phyloP scores from a whole-genome alignment of 2,329 filamentous ascomycete genomes.

The Exophiala spinifera region DNA sequence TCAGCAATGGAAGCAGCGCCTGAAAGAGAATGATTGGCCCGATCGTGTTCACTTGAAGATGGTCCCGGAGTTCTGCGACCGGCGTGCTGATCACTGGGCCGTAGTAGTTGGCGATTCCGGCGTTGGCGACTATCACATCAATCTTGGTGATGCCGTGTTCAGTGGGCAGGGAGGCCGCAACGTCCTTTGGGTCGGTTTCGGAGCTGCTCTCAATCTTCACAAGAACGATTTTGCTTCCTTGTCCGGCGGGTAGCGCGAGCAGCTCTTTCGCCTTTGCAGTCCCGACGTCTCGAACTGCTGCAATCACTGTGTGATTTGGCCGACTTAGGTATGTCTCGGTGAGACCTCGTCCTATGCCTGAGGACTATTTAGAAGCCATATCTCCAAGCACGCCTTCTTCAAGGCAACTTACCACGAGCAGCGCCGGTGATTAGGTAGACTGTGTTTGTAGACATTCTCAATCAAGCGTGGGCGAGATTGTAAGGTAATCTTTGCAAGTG shows the following conservation, averaged over 20 bases:
- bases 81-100: conserved; percentile 19
- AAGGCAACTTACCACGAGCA: too few relatives aligned
- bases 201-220: conserved; percentile 28
- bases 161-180: conserved; percentile 33
- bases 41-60: conserved; percentile 36
- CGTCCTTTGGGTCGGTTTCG: conserved; percentile 34
- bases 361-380: too few relatives aligned
- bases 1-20: conserved; percentile 42
- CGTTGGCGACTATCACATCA: conserved; percentile 54
- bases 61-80: conserved; percentile 27
- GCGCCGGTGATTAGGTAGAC: too few relatives aligned
- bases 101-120: conserved; percentile 33
- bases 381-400: too few relatives aligned
- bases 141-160: conserved; percentile 41
- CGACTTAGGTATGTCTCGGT: conserved; percentile 23
- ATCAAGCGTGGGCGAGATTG: too few relatives aligned
- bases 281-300: conserved; percentile 6
- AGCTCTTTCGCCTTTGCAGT: conserved; percentile 25
- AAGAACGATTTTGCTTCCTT: conserved; percentile 23
- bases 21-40: conserved; percentile 47
- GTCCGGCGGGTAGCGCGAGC: not conserved
- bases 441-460: too few relatives aligned
- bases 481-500: too few relatives aligned
- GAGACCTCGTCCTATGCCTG: conserved; percentile 36
- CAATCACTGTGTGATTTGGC: conserved; percentile 26